A percentile compares a stretch with the other conserved stretches of the same genome.
phyloP scores from a whole-genome alignment of 2,329 filamentous ascomycete species.

The Thelonectria discophora region DNA sequence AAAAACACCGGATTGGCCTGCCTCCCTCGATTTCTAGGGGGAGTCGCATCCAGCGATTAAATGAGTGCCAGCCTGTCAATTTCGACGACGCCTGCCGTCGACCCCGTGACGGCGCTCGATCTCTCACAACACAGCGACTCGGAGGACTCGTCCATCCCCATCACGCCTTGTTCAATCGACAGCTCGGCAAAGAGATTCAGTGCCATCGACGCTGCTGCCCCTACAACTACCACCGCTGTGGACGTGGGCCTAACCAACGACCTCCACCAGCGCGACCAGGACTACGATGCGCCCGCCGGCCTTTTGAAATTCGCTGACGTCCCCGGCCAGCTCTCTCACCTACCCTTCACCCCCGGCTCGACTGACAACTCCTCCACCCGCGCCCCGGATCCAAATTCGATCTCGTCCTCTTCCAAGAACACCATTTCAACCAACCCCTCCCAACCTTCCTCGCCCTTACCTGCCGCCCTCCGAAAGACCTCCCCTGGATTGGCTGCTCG shows the following conservation, averaged over 20 bases:
- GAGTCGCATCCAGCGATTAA: conserved; percentile 36
- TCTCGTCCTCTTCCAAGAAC: conserved; percentile 32
- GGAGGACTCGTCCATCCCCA: conserved; percentile 19
- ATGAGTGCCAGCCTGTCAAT: conserved; percentile 36
- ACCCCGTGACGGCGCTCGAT: conserved; percentile 20
- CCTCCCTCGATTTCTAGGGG: conserved; percentile 31
- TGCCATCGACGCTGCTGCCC: conserved; percentile 9
- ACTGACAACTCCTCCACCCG: conserved; percentile 38
- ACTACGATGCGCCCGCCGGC: conserved; percentile 41
- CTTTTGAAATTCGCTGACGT: conserved; percentile 44
- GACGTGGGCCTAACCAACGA: conserved; percentile 29
- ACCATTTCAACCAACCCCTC: conserved; percentile 36
- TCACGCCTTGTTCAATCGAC: conserved; percentile 16
- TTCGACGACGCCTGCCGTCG: conserved; percentile 39
- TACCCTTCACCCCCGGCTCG: conserved; percentile 43
- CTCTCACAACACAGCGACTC: conserved; percentile 12
- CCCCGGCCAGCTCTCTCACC: conserved; percentile 40
- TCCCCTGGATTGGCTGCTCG: conserved; percentile 72
- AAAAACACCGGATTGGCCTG: conserved; percentile 1
- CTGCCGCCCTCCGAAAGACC: conserved; percentile 60
- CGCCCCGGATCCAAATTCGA: conserved; percentile 39
- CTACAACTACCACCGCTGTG: neutral
- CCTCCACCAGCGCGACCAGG: conserved; percentile 35
- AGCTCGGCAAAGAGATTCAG: conserved; percentile 4
- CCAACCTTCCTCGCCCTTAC: conserved; percentile 38